Evolutionary conservation across 1,284 basidiomycete genomes (phyloP), one percentile per base, ranked within the genome.

Genomic region (Cystobasidiaceae sp.): DNA sequence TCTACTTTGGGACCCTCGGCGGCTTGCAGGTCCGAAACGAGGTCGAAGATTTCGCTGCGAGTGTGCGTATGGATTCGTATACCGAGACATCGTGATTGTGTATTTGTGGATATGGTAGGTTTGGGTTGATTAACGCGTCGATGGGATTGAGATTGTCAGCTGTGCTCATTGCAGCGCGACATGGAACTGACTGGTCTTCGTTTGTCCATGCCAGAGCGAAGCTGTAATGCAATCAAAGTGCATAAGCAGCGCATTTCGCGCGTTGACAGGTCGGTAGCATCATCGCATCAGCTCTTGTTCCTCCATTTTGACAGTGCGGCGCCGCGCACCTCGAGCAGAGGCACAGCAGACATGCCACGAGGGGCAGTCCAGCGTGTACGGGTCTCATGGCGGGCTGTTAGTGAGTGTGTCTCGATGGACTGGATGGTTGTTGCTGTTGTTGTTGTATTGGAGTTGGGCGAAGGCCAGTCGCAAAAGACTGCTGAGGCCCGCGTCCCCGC

Each of bases 1-100:
- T 86, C 88, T 9, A 86, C 90, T 27, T 87, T 89, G 75, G 89
- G 92, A 70, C 87, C 93, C 81, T 94, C 92, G 1, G 88, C 81
- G 1, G 80, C 79, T 78, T 94, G 86, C 33, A 97, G 78, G 5
- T 84, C 88, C 69, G 84, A 84, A 64, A 96, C 92, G n/a, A 97
- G 82, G 78, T 96, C 93, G 74, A 97, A 97, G 58, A 97, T 93
- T 78, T 97, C 93, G 56, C 72, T 73, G 57, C 23, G n/a, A n/a
- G n/a, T n/a, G n/a, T n/a, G n/a, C n/a, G n/a, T n/a, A n/a, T n/a
- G n/a, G n/a, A n/a, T n/a, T n/a, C n/a, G n/a, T n/a, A n/a, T n/a
- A n/a, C n/a, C n/a, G n/a, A n/a, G n/a, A n/a, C n/a, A n/a, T n/a
- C n/a, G n/a, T n/a, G n/a, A n/a, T n/a, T n/a, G n/a, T n/a, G n/a